phyloP scores from a whole-genome alignment of 2,329 filamentous ascomycete genomes.

The Stagonosporopsis tanaceti region DNA sequence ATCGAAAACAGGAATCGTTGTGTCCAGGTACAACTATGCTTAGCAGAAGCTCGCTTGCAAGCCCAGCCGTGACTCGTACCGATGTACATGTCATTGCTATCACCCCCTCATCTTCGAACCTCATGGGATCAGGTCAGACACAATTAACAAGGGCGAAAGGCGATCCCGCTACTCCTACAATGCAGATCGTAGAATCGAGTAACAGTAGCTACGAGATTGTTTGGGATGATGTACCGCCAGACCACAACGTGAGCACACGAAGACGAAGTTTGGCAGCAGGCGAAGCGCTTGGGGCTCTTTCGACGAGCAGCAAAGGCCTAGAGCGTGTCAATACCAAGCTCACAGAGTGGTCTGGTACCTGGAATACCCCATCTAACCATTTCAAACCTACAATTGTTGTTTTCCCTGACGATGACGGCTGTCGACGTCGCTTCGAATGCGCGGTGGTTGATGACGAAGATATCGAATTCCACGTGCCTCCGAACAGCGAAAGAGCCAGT shows the following conservation, averaged over 20 bases:
- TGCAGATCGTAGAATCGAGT: constrained; percentile 43
- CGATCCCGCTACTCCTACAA: constrained; percentile 42
- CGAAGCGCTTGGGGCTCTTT: constrained; percentile 26
- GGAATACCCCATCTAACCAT: constrained; percentile 20
- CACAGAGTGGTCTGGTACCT: constrained; percentile 38
- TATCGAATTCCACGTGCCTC: constrained; percentile 32
- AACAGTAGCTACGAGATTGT: constrained; percentile 40
- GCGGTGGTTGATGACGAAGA: constrained; percentile 34
- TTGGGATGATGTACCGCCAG: constrained; percentile 40
- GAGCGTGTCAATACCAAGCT: constrained; percentile 45
- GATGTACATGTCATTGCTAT: constrained; percentile 47
- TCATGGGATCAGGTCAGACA: neutral
- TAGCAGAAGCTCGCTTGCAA: constrained; percentile 35
- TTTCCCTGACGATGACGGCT: constrained; percentile 37
- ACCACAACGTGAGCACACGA: constrained; percentile 12
- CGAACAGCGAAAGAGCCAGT: constrained; percentile 43
- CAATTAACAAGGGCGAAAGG: neutral
- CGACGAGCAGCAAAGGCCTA: constrained; percentile 29
- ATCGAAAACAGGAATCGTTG: neutral
- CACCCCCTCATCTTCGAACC: constrained; percentile 26
- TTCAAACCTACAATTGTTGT: constrained; percentile 40
- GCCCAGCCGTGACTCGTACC: constrained; percentile 42
- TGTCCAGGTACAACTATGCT: constrained; percentile 21
- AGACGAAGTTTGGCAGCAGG: constrained; percentile 34
- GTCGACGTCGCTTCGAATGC: constrained; percentile 17